phyloP scores from a whole-genome alignment of 164 flowering plant genomes.

The Amborella trichopoda region DNA sequence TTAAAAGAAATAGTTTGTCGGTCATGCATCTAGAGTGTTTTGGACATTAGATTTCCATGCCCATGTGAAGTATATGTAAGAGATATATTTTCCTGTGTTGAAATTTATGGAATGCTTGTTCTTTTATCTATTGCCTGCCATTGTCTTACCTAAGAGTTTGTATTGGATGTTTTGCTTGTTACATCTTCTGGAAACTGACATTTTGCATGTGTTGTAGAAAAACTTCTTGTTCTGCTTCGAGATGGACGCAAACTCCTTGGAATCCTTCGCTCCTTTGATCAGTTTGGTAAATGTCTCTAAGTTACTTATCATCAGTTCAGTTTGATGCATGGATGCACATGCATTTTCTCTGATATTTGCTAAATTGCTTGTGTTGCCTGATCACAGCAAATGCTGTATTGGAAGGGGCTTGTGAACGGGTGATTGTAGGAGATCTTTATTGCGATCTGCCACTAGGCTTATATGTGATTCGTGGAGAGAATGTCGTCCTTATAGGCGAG shows the following conservation, averaged over 20 bases:
- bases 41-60: too few species aligned
- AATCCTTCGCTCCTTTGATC: constrained; percentile 81
- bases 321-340: too few species aligned
- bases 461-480: constrained; percentile 92
- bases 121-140: neutral
- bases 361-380: neutral
- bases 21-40: too few species aligned
- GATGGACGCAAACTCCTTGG: constrained; percentile 83
- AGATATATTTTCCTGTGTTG: too few species aligned
- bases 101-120: neutral
- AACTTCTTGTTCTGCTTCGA: constrained; percentile 71
- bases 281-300: constrained; percentile 46
- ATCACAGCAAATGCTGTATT: constrained; percentile 85
- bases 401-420: constrained; percentile 87
- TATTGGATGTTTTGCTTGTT: neutral
- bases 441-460: constrained; percentile 88
- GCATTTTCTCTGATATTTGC: too few species aligned
- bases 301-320: neutral
- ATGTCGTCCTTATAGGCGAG: constrained; percentile 91
- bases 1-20: too few species aligned
- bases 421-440: constrained; percentile 83
- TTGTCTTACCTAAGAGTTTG: neutral
- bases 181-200: neutral
- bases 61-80: too few species aligned
- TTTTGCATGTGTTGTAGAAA: constrained; percentile 37